phyloP scores from a whole-genome alignment of 371 early-diverging fungal genomes.

The Zychaea mexicana region DNA sequence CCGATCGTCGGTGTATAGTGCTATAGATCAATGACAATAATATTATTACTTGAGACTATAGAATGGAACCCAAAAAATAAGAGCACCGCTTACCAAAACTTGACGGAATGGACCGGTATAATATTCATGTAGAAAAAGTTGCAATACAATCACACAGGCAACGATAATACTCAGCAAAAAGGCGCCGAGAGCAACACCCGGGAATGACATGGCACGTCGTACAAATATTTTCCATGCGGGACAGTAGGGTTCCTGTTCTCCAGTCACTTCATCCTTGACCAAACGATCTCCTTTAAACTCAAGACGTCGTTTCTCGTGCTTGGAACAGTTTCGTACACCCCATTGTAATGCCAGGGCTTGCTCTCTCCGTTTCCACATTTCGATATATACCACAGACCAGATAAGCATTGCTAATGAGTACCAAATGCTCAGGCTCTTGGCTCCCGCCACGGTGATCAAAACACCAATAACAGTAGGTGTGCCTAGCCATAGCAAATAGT shows the following conservation, averaged over 20 bases:
- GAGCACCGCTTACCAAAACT: constrained; percentile 31
- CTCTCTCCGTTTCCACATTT: constrained; percentile 81
- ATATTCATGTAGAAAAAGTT: constrained; percentile 78
- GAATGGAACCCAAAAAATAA: not conserved
- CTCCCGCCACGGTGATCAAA: constrained; percentile 55
- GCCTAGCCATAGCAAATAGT: constrained; percentile 76
- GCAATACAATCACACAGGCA: constrained; percentile 70
- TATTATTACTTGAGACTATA: not conserved
- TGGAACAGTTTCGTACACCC: constrained; percentile 73
- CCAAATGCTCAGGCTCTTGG: constrained; percentile 57
- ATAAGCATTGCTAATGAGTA: constrained; percentile 68
- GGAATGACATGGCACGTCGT: constrained; percentile 60
- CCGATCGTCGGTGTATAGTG: constrained; percentile 74
- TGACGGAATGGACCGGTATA: constrained; percentile 77
- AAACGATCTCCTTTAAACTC: constrained; percentile 68
- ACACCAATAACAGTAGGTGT: constrained; percentile 70
- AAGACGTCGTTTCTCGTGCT: constrained; percentile 64
- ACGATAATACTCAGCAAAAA: constrained; percentile 65
- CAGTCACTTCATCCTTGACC: constrained; percentile 69
- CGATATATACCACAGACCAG: constrained; percentile 78
- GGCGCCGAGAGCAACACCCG: constrained; percentile 66
- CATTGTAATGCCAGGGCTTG: constrained; percentile 72
- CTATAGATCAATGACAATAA: constrained; percentile 27
- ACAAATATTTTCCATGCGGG: constrained; percentile 72
- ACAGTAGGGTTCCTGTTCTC: constrained; percentile 71